Evolutionary conservation across 2,329 filamentous ascomycete genomes (phyloP).

Genomic region (Penicillium palitans): DNA sequence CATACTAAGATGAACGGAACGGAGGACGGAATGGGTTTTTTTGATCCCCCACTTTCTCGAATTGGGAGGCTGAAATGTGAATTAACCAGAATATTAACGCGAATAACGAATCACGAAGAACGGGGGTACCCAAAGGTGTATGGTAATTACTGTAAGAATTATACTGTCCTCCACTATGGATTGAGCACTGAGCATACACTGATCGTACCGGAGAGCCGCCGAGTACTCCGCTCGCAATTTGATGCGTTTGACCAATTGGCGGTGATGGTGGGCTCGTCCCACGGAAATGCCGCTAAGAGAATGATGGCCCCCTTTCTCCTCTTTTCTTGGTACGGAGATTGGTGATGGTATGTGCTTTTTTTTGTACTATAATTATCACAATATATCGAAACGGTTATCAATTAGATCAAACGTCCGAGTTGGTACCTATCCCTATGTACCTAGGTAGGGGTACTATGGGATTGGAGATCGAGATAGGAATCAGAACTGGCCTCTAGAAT

Average conservation of each 20-base stretch:
- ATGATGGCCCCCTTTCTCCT: slow-evolving; percentile 9
- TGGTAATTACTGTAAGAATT: neutral
- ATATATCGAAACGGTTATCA: neutral
- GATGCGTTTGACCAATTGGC: slow-evolving; percentile 3
- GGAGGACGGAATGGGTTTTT: neutral
- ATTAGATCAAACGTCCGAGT: neutral
- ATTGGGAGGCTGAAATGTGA: neutral
- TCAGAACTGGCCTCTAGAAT: neutral
- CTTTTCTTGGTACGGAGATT: slow-evolving; percentile 6
- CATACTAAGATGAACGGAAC: no score
- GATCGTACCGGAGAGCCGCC: slow-evolving; percentile 24
- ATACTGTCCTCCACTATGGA: neutral
- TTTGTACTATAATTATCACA: slow-evolving; percentile 8
- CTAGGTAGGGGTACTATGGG: no score
- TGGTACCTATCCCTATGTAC: neutral
- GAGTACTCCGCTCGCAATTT: slow-evolving; percentile 17
- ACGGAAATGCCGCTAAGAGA: slow-evolving; percentile 2
- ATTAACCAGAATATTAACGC: neutral
- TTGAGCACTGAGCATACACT: neutral
- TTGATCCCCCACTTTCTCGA: neutral
- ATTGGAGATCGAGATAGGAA: neutral
- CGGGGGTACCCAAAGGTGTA: neutral
- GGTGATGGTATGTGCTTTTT: slow-evolving; percentile 6
- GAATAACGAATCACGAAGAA: neutral
- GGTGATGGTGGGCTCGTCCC: neutral